Conservation (phyloP, 2,329 filamentous ascomycete species). For the Tolypocladium endophyticum region DNA sequence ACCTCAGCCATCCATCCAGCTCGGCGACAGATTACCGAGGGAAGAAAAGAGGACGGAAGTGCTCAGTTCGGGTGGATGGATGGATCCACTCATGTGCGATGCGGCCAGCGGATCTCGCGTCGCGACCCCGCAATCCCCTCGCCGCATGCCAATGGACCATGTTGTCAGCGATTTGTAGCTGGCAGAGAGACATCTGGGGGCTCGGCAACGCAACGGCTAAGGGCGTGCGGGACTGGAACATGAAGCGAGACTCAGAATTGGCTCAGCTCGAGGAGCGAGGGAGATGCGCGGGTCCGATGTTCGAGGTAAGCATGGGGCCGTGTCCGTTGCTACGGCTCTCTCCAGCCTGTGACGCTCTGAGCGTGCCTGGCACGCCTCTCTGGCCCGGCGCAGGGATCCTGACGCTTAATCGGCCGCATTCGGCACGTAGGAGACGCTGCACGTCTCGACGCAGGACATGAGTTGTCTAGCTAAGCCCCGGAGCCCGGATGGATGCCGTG, state of each 20-base stretch:
- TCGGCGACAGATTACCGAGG: neutral
- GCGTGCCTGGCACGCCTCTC: neutral
- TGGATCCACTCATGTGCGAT: neutral
- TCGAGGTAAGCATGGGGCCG: neutral
- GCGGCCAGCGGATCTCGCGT: neutral
- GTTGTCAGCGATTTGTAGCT: neutral
- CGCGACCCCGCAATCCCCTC: neutral
- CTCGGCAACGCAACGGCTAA: neutral
- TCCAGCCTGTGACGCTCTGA: neutral
- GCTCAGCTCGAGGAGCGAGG: neutral
- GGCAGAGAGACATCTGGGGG: neutral
- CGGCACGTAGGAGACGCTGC: neutral
- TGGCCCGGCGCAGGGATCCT: neutral
- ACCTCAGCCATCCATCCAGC: neutral
- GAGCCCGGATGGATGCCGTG: neutral
- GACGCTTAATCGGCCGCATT: neutral
- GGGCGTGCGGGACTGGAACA: neutral
- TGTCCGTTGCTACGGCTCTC: neutral
- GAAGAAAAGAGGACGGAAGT: neutral
- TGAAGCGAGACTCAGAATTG: neutral
- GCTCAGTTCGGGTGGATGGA: neutral
- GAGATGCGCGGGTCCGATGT: neutral
- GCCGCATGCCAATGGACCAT: neutral
- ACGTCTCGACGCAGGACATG: neutral
- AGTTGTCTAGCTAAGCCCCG: neutral